Evolutionary conservation across 208 protist genomes (phyloP).

Genomic region (Herpetomonas samuelpessoai): DNA sequence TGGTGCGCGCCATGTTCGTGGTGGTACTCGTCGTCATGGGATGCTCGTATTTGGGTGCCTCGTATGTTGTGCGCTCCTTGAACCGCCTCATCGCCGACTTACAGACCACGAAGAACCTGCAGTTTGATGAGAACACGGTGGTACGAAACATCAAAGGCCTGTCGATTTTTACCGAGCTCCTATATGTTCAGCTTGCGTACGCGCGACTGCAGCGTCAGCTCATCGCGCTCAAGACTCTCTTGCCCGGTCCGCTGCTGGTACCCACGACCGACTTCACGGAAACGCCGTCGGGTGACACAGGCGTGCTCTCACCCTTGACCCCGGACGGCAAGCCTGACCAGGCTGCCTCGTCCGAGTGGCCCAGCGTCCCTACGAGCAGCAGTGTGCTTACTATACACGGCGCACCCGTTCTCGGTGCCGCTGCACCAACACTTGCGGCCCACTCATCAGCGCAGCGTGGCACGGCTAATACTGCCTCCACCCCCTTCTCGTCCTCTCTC

Average conservation of each 20-base stretch:
- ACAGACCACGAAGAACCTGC: conserved; percentile 16
- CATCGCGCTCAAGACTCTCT: conserved; percentile 16
- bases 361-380: neutral
- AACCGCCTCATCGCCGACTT: conserved; percentile 13
- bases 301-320: neutral
- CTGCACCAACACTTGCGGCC: neutral
- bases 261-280: neutral
- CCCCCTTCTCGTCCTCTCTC: neutral
- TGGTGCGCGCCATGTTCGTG: conserved; percentile 10
- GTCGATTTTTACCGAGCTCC: conserved; percentile 15
- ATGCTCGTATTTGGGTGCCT: conserved; percentile 10
- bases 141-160: neutral
- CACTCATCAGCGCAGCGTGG: too few relatives aligned
- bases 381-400: neutral
- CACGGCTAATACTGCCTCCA: neutral
- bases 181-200: conserved; percentile 14
- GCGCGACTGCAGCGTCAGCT: conserved; percentile 20
- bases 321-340: neutral
- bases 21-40: conserved; percentile 3
- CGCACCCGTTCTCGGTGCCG: neutral
- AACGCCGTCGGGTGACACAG: neutral
- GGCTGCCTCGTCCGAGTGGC: neutral
- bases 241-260: conserved; percentile 18
- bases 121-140: conserved; percentile 7
- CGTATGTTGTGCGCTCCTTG: conserved; percentile 12